Evolutionary conservation across 441 rosid genomes (phyloP).

Genomic region (Gossypium laxum): DNA sequence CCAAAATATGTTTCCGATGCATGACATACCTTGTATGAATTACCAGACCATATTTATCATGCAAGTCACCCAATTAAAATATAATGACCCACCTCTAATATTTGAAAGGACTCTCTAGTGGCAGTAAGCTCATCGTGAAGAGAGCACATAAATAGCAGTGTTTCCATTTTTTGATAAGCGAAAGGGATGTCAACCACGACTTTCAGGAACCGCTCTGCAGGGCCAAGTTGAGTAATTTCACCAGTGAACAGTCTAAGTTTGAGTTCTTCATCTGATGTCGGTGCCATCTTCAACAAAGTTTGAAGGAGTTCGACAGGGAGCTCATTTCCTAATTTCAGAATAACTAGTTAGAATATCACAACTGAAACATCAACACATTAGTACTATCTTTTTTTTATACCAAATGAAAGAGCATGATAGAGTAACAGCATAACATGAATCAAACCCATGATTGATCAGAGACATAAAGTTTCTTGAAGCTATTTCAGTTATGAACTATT

Average conservation of each 20-base stretch:
- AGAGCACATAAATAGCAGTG: conserved; percentile 70
- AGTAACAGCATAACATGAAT: neutral
- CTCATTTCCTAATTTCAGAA: conserved; percentile 56
- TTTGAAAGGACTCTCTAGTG: conserved; percentile 58
- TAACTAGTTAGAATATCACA: conserved; percentile 25
- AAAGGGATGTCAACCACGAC: conserved; percentile 69
- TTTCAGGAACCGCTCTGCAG: conserved; percentile 87
- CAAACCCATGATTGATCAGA: neutral
- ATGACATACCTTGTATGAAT: neutral
- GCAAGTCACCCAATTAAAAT: conserved; percentile 12
- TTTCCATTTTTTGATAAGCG: conserved; percentile 72
- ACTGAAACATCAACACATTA: conserved; percentile 10
- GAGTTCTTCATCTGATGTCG: conserved; percentile 81
- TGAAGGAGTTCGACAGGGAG: conserved; percentile 81
- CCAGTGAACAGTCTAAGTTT: conserved; percentile 77
- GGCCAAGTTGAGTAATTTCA: conserved; percentile 65
- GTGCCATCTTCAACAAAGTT: conserved; percentile 82
- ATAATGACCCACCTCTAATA: conserved; percentile 52
- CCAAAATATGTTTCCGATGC: neutral
- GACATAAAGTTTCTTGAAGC: neutral
- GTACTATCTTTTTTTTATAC: neutral
- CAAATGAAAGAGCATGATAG: neutral
- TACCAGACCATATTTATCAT: neutral
- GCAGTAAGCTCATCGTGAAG: conserved; percentile 63
- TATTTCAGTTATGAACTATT: neutral